Evolutionary conservation across 1,284 basidiomycete species (phyloP).

Genomic region (Microbotryum scabiosae): DNA sequence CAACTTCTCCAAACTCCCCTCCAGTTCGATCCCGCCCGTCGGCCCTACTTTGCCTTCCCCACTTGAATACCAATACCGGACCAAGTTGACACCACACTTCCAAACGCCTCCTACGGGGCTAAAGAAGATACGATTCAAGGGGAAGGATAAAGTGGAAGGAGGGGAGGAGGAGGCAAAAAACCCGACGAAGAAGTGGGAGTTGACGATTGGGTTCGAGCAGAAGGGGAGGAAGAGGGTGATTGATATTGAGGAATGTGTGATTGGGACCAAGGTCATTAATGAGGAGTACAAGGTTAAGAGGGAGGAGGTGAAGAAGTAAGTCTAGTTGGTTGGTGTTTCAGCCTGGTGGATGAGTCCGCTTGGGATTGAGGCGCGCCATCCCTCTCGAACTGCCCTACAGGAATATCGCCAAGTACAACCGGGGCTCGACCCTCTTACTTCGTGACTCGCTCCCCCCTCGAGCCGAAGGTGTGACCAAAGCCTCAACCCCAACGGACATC

Average conservation of each 20-base stretch:
- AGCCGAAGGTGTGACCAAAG: conserved; percentile 8
- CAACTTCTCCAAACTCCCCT: conserved; percentile 63
- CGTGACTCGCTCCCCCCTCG: conserved; percentile 58
- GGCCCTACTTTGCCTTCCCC: conserved; percentile 76
- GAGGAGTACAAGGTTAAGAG: conserved; percentile 56
- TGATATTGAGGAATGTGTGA: conserved; percentile 96
- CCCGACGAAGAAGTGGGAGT: conserved; percentile 33
- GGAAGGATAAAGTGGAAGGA: conserved; percentile 27
- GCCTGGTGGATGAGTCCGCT: neutral
- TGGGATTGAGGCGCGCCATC: neutral
- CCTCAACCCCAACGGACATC: neutral
- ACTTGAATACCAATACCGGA: conserved; percentile 81
- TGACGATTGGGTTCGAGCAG: conserved; percentile 83
- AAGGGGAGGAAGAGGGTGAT: conserved; percentile 67
- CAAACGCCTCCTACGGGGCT: conserved; percentile 58
- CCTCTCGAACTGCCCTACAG: conserved; percentile 41
- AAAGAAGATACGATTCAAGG: conserved; percentile 28
- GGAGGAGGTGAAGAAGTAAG: conserved; percentile 60
- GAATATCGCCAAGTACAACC: conserved; percentile 71
- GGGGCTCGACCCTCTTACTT: conserved; percentile 81
- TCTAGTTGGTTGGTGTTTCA: conserved; percentile 6
- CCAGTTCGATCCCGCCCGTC: conserved; percentile 56
- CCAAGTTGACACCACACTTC: conserved; percentile 96
- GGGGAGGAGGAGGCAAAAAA: conserved; percentile 10
- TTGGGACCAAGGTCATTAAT: conserved; percentile 69